phyloP scores from a whole-genome alignment of 306 rosid species.

The Morella rubra region DNA sequence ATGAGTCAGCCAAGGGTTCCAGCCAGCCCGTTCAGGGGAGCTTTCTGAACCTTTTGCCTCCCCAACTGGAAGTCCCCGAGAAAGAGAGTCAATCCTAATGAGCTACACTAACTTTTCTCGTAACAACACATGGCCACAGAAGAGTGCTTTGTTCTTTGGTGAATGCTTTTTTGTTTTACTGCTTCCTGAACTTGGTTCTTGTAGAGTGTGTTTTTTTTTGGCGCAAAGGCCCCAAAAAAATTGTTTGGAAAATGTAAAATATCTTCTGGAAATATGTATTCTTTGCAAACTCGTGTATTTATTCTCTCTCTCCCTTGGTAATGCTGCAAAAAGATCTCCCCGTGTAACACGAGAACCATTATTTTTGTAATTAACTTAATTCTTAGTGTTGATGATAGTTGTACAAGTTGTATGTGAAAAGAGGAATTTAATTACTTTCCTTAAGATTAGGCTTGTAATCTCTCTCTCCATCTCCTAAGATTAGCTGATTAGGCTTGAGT shows the following conservation, averaged over 20 bases:
- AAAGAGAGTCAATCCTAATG: constrained; percentile 45
- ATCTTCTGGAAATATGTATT: constrained; percentile 47
- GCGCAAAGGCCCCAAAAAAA: constrained; percentile 45
- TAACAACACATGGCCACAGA: constrained; percentile 39
- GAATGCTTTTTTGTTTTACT: constrained; percentile 39
- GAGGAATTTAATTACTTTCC: not conserved
- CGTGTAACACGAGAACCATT: constrained; percentile 32
- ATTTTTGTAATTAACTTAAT: constrained; percentile 53
- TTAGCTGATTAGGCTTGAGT: no score
- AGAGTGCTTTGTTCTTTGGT: constrained; percentile 19
- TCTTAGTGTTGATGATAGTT: constrained; percentile 34
- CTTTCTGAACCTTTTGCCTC: constrained; percentile 72
- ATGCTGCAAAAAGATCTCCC: constrained; percentile 27
- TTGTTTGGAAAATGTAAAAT: constrained; percentile 47
- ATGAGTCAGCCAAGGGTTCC: constrained; percentile 56
- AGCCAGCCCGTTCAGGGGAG: constrained; percentile 76
- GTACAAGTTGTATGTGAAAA: constrained; percentile 27
- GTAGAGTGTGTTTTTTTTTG: constrained; percentile 37
- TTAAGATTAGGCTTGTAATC: constrained; percentile 10
- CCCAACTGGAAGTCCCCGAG: constrained; percentile 77
- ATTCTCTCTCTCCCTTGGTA: constrained; percentile 31
- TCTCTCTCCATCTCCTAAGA: not conserved
- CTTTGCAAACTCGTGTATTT: constrained; percentile 52
- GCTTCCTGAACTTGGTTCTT: constrained; percentile 43
- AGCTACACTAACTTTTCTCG: constrained; percentile 38